phyloP scores from a whole-genome alignment of 2,329 filamentous ascomycete genomes.

The Sordariomycetes sp. region DNA sequence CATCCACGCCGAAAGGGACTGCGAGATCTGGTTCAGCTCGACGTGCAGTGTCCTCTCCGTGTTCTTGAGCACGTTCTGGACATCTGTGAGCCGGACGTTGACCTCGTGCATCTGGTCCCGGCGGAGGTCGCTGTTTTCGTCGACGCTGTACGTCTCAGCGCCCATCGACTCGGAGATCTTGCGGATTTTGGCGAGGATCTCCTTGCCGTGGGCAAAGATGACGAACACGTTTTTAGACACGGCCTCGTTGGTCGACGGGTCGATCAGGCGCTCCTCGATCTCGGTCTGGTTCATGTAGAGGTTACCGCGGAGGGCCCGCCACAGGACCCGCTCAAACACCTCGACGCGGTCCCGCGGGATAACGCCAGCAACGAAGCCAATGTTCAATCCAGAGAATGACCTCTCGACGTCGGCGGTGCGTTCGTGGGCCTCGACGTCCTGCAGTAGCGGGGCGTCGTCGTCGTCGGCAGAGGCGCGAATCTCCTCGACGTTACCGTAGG shows the following conservation, averaged over 20 bases:
- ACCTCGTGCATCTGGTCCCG: constrained; percentile 96
- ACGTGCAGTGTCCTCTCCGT: constrained; percentile 90
- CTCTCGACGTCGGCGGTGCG: constrained; percentile 57
- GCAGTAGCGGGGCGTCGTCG: constrained; percentile 85
- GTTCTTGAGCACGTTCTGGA: constrained; percentile 85
- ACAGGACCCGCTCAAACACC: constrained; percentile 93
- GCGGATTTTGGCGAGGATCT: constrained; percentile 95
- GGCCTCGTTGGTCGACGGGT: constrained; percentile 84
- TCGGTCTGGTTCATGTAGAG: constrained; percentile 99
- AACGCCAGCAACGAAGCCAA: constrained; percentile 94
- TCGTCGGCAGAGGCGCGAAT: constrained; percentile 83
- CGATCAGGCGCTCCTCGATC: constrained; percentile 84
- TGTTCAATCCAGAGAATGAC: constrained; percentile 96
- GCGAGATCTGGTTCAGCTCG: constrained; percentile 85
- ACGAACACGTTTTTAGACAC: constrained; percentile 98
- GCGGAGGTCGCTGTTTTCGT: constrained; percentile 91
- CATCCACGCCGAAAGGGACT: constrained; percentile 92
- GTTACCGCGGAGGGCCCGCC: constrained; percentile 93
- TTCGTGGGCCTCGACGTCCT: constrained; percentile 78
- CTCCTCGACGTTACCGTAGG: constrained; percentile 91
- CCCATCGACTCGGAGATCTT: constrained; percentile 98
- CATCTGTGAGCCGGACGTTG: constrained; percentile 81
- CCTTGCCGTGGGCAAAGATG: constrained; percentile 96
- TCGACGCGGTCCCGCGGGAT: constrained; percentile 87
- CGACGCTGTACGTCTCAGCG: constrained; percentile 89